phyloP scores from a whole-genome alignment of 2,329 filamentous ascomycete genomes.

The Pleoardoris graminearum region DNA sequence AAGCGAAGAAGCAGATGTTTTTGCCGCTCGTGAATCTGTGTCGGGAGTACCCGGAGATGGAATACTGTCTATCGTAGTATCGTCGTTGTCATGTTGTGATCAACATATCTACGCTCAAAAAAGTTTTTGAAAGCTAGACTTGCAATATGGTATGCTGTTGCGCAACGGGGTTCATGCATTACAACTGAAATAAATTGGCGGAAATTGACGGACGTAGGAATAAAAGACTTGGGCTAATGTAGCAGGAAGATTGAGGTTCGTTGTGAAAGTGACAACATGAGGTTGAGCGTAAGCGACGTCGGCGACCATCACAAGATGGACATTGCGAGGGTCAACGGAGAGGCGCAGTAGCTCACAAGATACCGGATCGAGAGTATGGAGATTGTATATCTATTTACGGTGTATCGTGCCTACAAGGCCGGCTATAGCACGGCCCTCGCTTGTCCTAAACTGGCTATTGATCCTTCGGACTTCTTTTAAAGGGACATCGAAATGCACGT shows the following conservation, averaged over 20 bases:
- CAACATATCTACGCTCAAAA: neutral
- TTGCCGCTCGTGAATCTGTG: conserved; percentile 54
- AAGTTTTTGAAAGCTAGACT: no score
- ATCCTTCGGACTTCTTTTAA: neutral
- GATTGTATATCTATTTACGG: conserved; percentile 5
- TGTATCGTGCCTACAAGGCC: neutral
- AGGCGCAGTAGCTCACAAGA: neutral
- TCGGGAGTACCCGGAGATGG: conserved; percentile 34
- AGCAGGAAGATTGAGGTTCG: no score
- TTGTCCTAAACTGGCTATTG: neutral
- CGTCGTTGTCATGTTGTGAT: neutral
- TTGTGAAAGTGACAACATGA: no score
- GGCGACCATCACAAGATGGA: neutral
- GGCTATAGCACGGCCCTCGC: neutral
- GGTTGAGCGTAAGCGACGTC: neutral
- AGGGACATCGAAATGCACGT: neutral
- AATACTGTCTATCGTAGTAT: conserved; percentile 22
- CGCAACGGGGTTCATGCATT: no score
- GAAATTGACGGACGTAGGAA: no score
- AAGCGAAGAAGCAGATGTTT: conserved; percentile 47
- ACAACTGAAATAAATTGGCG: no score
- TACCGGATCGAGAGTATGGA: neutral
- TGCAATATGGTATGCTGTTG: no score
- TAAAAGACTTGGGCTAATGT: no score
- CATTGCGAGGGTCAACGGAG: conserved; percentile 1